A percentile compares a stretch with the other conserved stretches of the same genome.
Conservation (phyloP, 495 filamentous ascomycete genomes). For the Eremomyces bilateralis region DNA sequence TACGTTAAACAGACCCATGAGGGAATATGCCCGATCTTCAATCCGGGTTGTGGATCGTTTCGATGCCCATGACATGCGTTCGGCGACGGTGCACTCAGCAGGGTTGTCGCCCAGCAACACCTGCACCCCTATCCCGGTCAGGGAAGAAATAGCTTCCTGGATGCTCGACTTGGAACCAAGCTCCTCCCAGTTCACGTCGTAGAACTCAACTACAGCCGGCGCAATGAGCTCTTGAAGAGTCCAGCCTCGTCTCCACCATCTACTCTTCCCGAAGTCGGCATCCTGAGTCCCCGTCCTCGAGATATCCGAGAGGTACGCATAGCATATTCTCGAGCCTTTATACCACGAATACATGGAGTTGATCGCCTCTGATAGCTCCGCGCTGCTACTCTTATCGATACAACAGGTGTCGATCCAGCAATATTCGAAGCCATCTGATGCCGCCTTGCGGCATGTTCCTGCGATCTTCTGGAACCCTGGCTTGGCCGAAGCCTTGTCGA, state of each 20-base stretch:
- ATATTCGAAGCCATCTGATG: not conserved
- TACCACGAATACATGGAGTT: constrained; percentile 3
- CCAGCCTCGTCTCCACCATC: constrained; percentile 1
- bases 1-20: constrained; percentile 1
- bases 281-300: not conserved
- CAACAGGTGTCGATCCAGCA: not conserved
- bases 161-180: constrained; percentile 1
- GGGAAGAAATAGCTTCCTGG: not conserved
- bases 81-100: not conserved
- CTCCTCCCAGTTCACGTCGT: not conserved
- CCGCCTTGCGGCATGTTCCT: not conserved
- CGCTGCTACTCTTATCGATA: constrained; percentile 1
- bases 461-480: constrained; percentile 1
- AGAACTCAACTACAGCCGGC: not conserved
- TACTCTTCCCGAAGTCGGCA: not conserved
- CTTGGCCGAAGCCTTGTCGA: not conserved
- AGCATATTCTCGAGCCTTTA: not conserved
- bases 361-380: not conserved
- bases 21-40: constrained; percentile 3
- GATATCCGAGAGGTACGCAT: constrained; percentile 1
- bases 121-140: not conserved
- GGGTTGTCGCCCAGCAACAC: not conserved
- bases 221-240: constrained; percentile 3
- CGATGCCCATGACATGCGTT: constrained; percentile 4
- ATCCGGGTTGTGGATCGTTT: not conserved